Conservation (phyloP, 106 monocot genomes). For the Triglochin maritima region DNA sequence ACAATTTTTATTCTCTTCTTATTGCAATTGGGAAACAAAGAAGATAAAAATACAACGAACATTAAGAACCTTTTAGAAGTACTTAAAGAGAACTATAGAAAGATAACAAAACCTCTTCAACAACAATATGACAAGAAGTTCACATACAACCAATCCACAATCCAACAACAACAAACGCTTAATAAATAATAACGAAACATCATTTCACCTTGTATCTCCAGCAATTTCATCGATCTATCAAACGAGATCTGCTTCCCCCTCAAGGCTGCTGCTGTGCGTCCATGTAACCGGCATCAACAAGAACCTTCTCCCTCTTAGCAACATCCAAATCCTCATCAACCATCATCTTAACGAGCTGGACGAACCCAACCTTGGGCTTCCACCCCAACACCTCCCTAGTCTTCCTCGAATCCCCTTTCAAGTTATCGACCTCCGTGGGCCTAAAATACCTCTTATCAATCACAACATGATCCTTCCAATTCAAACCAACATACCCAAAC, state of each 20-base stretch:
- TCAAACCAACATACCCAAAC: constrained; percentile 60
- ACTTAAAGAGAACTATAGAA: too few relatives aligned
- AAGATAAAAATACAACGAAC: too few relatives aligned
- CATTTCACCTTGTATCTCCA: too few relatives aligned
- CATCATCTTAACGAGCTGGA: constrained; percentile 90
- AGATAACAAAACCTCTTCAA: too few relatives aligned
- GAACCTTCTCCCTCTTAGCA: constrained; percentile 85
- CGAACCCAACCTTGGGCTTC: constrained; percentile 87
- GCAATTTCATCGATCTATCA: too few relatives aligned
- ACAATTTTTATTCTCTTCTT: too few relatives aligned
- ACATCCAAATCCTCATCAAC: constrained; percentile 68
- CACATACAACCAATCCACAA: too few relatives aligned
- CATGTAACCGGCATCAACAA: constrained; percentile 75
- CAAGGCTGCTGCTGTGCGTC: constrained; percentile 79
- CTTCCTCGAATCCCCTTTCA: constrained; percentile 82
- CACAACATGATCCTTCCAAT: constrained; percentile 94
- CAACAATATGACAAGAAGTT: too few relatives aligned
- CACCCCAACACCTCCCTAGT: constrained; percentile 59
- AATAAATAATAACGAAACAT: too few relatives aligned
- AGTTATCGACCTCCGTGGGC: constrained; percentile 84
- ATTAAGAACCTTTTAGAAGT: too few relatives aligned
- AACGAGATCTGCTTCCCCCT: background rate
- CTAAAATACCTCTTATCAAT: constrained; percentile 88
- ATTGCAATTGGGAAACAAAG: too few relatives aligned
- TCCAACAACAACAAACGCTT: too few relatives aligned